phyloP scores from a whole-genome alignment of 208 protist genomes.

The Leishmania tarentolae region DNA sequence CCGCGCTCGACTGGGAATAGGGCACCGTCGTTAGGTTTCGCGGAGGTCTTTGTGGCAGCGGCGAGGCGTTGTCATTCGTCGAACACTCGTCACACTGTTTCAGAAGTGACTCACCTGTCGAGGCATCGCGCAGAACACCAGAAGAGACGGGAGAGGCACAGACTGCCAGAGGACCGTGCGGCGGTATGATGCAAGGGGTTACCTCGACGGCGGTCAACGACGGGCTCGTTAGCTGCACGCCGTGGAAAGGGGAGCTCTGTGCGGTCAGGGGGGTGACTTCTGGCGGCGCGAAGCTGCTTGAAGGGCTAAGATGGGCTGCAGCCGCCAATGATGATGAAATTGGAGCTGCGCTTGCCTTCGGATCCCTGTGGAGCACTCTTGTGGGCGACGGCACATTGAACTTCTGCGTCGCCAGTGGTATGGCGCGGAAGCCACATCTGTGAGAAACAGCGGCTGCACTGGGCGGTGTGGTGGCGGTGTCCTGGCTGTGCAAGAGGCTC shows the following conservation, averaged over 20 bases:
- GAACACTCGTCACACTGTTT: neutral
- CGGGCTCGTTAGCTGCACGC: neutral
- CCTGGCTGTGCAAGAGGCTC: neutral
- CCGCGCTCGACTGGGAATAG: neutral
- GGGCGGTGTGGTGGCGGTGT: neutral
- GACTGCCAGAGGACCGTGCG: neutral
- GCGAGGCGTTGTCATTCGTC: conserved; percentile 3
- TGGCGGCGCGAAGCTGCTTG: neutral
- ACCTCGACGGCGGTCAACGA: neutral
- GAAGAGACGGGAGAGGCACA: neutral
- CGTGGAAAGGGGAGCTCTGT: neutral
- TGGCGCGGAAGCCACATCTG: neutral
- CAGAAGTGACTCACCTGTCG: neutral
- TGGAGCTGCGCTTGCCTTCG: neutral
- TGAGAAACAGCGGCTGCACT: neutral
- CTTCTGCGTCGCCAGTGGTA: too few species aligned
- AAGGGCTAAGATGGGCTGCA: neutral
- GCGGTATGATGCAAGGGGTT: neutral
- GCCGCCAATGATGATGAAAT: neutral
- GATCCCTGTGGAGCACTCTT: neutral
- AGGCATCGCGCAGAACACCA: too few species aligned
- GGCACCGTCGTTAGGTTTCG: neutral
- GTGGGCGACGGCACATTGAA: neutral
- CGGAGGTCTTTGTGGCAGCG: conserved; percentile 1
- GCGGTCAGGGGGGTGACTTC: neutral